Evolutionary conservation across 768 basidiomycete species (phyloP).

Genomic region (Xerocomus potaroensis): DNA sequence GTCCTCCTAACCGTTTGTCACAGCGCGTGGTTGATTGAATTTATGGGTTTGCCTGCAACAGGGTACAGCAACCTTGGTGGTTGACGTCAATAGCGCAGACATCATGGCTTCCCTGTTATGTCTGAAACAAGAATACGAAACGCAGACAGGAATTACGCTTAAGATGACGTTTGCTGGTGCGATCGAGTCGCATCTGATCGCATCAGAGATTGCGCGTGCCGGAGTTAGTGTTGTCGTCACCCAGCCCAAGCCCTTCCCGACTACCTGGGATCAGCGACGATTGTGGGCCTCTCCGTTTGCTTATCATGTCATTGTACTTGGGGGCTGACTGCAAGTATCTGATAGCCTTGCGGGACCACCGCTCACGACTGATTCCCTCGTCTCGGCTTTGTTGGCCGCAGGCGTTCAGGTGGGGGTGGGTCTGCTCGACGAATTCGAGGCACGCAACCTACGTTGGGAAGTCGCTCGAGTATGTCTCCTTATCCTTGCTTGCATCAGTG

Average conservation of each 20-base stretch:
- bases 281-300: slow-evolving; percentile 39
- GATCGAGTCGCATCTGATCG: slow-evolving; percentile 61
- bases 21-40: neutral
- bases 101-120: slow-evolving; percentile 66
- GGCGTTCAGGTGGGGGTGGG: slow-evolving; percentile 65
- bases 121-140: slow-evolving; percentile 65
- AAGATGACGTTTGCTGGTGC: slow-evolving; percentile 61
- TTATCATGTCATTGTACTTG: neutral
- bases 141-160: slow-evolving; percentile 51
- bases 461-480: slow-evolving; percentile 34
- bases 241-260: slow-evolving; percentile 58
- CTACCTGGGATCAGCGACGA: slow-evolving; percentile 59
- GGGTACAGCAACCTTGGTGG: slow-evolving; percentile 65
- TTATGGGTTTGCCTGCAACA: slow-evolving; percentile 27
- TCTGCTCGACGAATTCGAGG: slow-evolving; percentile 31
- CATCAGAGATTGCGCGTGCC: slow-evolving; percentile 61
- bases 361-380: slow-evolving; percentile 48
- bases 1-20: neutral
- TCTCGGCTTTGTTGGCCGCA: slow-evolving; percentile 50
- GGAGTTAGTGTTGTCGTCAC: slow-evolving; percentile 70
- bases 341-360: slow-evolving; percentile 69
- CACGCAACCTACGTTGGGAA: slow-evolving; percentile 35
- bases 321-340: neutral
- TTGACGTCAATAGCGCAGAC: slow-evolving; percentile 66
- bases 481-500: neutral